Evolutionary conservation across 306 rosid species (phyloP), one percentile per base, ranked within the genome.

Genomic region (Pachyrhizus erosus): DNA sequence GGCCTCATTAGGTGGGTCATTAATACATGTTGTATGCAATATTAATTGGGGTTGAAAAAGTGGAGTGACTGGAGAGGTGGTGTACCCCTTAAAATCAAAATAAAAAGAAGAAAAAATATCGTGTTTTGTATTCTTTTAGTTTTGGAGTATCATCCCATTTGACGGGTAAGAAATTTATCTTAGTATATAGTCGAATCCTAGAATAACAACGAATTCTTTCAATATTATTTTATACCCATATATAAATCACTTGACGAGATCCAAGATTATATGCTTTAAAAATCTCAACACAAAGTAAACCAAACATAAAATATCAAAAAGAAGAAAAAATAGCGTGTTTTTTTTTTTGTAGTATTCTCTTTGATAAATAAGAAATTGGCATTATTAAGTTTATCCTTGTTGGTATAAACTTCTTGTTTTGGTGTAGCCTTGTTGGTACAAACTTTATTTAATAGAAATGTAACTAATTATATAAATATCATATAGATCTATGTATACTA

Each of bases 1-100:
- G 87, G 83, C 87, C 37, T 61, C 34, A 20, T 79, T 79, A 33
- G 76, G 80, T 66, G 70, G 20, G 62, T 37, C 82, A 75, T 83
- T 61, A 39, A 73, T 77, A 71, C 51, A 70, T 58, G 51, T 58
- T 49, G 31, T 58, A 2, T 58, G 78, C 70, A 45, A 70, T 58
- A 33, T 58, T 29, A 13, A 27, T 27, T 61, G 54, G 29, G 51
- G 6, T 57, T 71, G 72, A 71, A 70, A 80, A 58, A 55, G 71
- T 70, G 3, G 83, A 66, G 10, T n/a, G 70, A 52, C n/a, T 18
- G 4, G 17, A 78, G 65, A 10, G 37, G 66, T 27, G 18, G 11
- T 48, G 54, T 8, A n/a, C 0, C 39, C 69, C 21, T 62, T 5
- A 51, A 73, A 73, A n/a, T 27, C 15, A 52, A 51, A 51, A 51